Conservation (phyloP, 2,329 filamentous ascomycete species). For the Tympanopsis confertula region DNA sequence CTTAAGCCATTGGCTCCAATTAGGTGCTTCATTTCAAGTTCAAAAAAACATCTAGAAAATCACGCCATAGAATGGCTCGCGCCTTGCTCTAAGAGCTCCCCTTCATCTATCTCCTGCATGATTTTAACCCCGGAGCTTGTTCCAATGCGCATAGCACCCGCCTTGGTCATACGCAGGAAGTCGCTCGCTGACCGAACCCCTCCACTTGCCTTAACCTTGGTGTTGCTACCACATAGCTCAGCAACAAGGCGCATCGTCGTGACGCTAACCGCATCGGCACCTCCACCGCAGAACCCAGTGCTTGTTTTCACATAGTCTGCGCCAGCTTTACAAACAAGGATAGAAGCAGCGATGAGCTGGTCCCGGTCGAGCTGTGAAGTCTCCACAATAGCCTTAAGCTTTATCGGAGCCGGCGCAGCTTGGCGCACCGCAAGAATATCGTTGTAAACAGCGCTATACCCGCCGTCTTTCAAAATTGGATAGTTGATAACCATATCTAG, state of each 20-base stretch:
- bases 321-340: conserved; percentile 35
- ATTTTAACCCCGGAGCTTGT: conserved; percentile 31
- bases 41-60: no score
- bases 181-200: conserved; percentile 37
- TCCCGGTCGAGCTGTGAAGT: conserved; percentile 34
- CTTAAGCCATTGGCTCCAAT: no score
- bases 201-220: conserved; percentile 46
- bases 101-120: no score
- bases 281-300: conserved; percentile 40
- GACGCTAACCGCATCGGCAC: conserved; percentile 25
- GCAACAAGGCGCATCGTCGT: conserved; percentile 37
- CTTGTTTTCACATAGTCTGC: conserved; percentile 50
- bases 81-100: no score
- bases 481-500: conserved; percentile 49
- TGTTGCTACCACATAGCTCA: conserved; percentile 22
- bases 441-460: conserved; percentile 35
- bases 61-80: no score
- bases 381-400: conserved; percentile 46
- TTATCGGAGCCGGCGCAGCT: conserved; percentile 25
- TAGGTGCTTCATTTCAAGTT: no score
- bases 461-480: conserved; percentile 25
- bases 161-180: conserved; percentile 38
- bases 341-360: conserved; percentile 39
- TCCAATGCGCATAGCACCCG: conserved; percentile 42
- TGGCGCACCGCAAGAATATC: conserved; percentile 39